Evolutionary conservation across 148 eudicot species (phyloP), one percentile per base, ranked within the genome.

Genomic region (Nepenthes mirabilis): DNA sequence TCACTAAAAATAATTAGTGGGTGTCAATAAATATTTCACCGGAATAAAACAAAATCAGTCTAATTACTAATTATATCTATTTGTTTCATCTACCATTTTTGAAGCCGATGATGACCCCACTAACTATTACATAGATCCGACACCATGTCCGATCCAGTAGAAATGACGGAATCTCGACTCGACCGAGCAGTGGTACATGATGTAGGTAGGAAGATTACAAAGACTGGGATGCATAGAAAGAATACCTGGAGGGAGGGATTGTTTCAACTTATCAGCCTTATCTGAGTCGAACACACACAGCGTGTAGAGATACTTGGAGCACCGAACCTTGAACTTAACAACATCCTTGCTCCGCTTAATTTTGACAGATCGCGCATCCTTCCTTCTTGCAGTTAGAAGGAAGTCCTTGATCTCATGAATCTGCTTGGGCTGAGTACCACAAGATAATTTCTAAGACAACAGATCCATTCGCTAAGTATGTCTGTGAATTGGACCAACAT

Each of bases 381-480:
- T 80, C 75, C 84, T 80, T 64, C 81, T 74, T 33, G 84, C 81
- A 1, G 84, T 80, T 2, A 80, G 81, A 66, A 80, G 84, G 70
- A 80, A 80, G 74, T 80, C 84, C 75, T 80, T 80, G 68, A 80
- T 80, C 72, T 80, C 84, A 34, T 77, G 81, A 57, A 80, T 77
- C 71, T 77, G 84, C 81, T 80, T 80, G 37, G 81, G 81, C 81
- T 77, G 70, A n/a, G 2, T n/a, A 33, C 5, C 49, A 1, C 11
- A 23, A 13, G 14, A 12, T 32, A 9, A 3, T 33, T 23, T 23
- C 23, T 23, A 23, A 23, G 23, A 23, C 23, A 23, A 23, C 23
- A 23, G 55, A 13, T 14, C 5, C 14, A 33, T 6, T 23, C 35
- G 11, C 4, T 55, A 0, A 6, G 51, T 13, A 35, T 14, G 23